phyloP scores from a whole-genome alignment of 352 stramenopile species.

The Phytopythium sindhum region DNA sequence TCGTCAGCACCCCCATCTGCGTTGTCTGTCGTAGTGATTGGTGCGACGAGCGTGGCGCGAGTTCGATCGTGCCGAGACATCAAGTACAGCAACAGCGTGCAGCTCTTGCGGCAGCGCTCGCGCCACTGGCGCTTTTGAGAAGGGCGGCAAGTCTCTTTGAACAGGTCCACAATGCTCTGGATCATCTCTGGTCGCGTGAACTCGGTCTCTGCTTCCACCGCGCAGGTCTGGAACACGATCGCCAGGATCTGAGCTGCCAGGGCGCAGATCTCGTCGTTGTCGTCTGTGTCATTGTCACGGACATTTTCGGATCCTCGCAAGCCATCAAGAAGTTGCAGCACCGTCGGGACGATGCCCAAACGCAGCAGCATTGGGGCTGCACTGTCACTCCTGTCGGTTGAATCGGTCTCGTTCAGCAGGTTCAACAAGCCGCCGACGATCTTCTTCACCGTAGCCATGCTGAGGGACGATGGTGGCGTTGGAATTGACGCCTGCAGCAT shows the following conservation, averaged over 20 bases:
- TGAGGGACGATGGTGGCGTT: constrained; percentile 8
- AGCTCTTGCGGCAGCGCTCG: constrained; percentile 37
- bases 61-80: constrained; percentile 47
- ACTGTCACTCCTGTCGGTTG: constrained; percentile 10
- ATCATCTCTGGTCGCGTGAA: constrained; percentile 17
- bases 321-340: constrained; percentile 15
- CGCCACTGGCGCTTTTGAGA: constrained; percentile 14
- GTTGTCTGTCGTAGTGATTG: neutral
- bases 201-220: constrained; percentile 13
- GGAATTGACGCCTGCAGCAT: constrained; percentile 22
- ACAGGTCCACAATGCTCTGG: neutral
- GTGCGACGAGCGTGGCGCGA: constrained; percentile 16
- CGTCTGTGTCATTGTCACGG: neutral
- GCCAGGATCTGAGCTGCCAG: constrained; percentile 23
- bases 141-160: constrained; percentile 10
- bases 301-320: neutral
- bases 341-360: constrained; percentile 23
- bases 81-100: constrained; percentile 50
- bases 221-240: constrained; percentile 27
- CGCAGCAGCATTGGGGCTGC: constrained; percentile 14
- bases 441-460: constrained; percentile 32
- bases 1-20: neutral
- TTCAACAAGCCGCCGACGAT: constrained; percentile 47
- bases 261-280: constrained; percentile 11
- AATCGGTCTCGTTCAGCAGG: constrained; percentile 34